Conservation (phyloP, 208 protist genomes). For the Endotrypanum monterogeii region DNA sequence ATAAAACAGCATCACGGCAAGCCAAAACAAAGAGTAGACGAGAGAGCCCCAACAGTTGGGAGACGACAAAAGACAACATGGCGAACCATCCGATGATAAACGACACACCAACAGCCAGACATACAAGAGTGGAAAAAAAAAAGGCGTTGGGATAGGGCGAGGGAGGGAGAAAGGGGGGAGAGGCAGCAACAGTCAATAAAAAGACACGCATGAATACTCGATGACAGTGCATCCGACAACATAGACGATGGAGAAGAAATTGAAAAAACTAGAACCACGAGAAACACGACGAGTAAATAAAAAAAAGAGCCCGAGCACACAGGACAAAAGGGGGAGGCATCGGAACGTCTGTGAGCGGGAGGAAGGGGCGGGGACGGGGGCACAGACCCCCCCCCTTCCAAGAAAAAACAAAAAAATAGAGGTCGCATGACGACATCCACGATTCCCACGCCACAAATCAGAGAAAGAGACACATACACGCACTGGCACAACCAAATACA, state of each 20-base stretch:
- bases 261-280: too few species aligned
- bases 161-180: not conserved
- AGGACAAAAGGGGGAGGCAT: not conserved
- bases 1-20: not conserved
- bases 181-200: not conserved
- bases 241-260: not conserved
- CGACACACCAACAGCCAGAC: not conserved
- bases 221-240: not conserved
- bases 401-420: not conserved
- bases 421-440: not conserved
- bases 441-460: not conserved
- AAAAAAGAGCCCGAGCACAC: not conserved
- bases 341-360: not conserved
- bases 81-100: not conserved
- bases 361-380: not conserved
- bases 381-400: too few species aligned
- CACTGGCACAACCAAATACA: not conserved
- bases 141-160: conserved; percentile 7
- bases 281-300: not conserved
- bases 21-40: not conserved
- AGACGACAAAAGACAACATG: not conserved
- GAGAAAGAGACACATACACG: conserved; percentile 4
- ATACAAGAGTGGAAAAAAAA: conserved; percentile 13
- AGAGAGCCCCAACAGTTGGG: not conserved
- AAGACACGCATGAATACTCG: conserved; percentile 11